phyloP scores from a whole-genome alignment of 148 eudicot species.

The Cornus suecica region DNA sequence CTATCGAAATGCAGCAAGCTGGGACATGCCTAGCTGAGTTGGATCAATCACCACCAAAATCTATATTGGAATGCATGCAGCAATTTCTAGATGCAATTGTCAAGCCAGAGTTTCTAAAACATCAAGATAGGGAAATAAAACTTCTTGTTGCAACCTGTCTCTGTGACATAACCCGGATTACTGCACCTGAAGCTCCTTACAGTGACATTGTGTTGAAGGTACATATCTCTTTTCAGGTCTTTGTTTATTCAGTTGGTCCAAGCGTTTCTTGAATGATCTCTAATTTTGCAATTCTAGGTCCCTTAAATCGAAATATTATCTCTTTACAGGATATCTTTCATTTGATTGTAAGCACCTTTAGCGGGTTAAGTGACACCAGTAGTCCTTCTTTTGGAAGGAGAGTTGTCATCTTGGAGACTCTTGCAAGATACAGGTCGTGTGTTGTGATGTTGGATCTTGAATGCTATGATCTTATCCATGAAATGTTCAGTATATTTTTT shows the following conservation, averaged over 20 bases:
- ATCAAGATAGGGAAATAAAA: slow-evolving; percentile 83
- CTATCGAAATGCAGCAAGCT: slow-evolving; percentile 60
- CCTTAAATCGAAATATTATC: slow-evolving; percentile 2
- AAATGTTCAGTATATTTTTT: slow-evolving; percentile 84
- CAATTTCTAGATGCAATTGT: slow-evolving; percentile 75
- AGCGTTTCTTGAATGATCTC: slow-evolving; percentile 1
- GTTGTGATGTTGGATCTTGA: slow-evolving; percentile 99
- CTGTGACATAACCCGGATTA: slow-evolving; percentile 94
- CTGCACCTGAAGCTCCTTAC: slow-evolving; percentile 98
- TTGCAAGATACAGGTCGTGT: slow-evolving; percentile 94
- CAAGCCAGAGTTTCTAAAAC: slow-evolving; percentile 77
- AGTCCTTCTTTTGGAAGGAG: slow-evolving; percentile 87
- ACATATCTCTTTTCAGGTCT: slow-evolving; percentile 2
- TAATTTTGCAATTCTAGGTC: slow-evolving; percentile 14
- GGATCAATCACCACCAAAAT: slow-evolving; percentile 75
- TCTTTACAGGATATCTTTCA: slow-evolving; percentile 72
- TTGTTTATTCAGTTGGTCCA: not conserved
- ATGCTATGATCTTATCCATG: slow-evolving; percentile 82
- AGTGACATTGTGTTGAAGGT: slow-evolving; percentile 88
- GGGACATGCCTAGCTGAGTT: slow-evolving; percentile 63
- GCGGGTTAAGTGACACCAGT: slow-evolving; percentile 68
- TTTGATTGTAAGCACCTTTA: slow-evolving; percentile 79
- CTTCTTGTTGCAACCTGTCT: slow-evolving; percentile 85
- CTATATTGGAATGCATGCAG: slow-evolving; percentile 75
- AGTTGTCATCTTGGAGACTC: slow-evolving; percentile 83